Base-by-base conservation (phyloP, 257 asterid species). In the Solanum dulcamara region DNA sequence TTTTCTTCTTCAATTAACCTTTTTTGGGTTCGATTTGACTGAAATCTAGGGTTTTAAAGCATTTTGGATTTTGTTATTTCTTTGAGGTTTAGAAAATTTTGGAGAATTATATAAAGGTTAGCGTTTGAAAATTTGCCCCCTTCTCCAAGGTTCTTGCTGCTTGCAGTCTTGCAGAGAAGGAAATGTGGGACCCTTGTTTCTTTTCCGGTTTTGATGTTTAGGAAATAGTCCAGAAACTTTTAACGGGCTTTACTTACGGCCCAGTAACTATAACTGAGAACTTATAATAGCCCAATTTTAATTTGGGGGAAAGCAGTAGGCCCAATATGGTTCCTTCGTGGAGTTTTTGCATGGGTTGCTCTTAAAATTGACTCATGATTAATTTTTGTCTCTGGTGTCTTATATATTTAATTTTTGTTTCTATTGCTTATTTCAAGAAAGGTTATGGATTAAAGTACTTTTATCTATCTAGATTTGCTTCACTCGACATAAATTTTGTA, bases 91-190 rank as follows among this genome's bases (percentile, higher is more conserved):
- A 1, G 55, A n/a, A n/a, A 35, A 37, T 17, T 72, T 77, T 62
- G 51, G 81, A 40, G n/a, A 26, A 57, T 60, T 81, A 37, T 74
- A 15, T 82, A 70, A 83, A n/a, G n/a, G n/a, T n/a, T n/a, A n/a
- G n/a, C n/a, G 37, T 37, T 24, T 59, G 81, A 18, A n/a, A 13
- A 38, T 48, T 57, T 86, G 83, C 81, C 88, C 87, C 88, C 86
- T 86, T 80, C 42, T 12, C 87, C 90, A 89, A 89, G 90, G 50
- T 85, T 48, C n/a, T n/a, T n/a, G n/a, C n/a, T n/a, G n/a, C 83
- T 77, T 46, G 60, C 26, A 0, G 60, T 53, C 11, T 53, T 79
- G 87, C 38, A 6, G n/a, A 38, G 33, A 48, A 30, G 32, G 67
- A 72, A 72, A 85, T 14, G 84, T 72, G 86, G 86, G 86, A 74